Percentiles rank a stretch among this genome's conserved stretches.
phyloP scores from a whole-genome alignment of 805 yeast species.

The Clavispora vitiphila region DNA sequence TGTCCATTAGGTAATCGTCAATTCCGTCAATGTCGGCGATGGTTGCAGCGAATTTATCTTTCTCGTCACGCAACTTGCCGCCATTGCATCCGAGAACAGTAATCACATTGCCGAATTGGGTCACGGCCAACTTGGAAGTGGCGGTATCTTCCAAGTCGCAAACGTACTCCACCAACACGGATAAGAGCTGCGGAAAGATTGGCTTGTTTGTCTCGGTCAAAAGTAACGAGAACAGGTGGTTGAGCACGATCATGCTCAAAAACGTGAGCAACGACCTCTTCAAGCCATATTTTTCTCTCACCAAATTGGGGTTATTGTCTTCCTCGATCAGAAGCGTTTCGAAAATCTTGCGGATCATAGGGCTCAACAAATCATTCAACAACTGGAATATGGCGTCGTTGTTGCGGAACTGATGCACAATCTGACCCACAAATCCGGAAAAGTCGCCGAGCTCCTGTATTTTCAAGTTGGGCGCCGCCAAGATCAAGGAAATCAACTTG shows the following conservation, averaged over 20 bases:
- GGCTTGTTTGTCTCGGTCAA: constrained; percentile 61
- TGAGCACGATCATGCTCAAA: constrained; percentile 64
- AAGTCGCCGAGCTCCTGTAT: constrained; percentile 72
- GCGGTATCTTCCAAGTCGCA: constrained; percentile 58
- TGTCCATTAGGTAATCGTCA: constrained; percentile 63
- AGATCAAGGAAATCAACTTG: constrained; percentile 59
- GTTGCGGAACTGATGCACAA: constrained; percentile 68
- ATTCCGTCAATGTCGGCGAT: constrained; percentile 62
- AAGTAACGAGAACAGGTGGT: constrained; percentile 74
- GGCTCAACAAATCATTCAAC: constrained; percentile 66
- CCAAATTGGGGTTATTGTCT: constrained; percentile 52
- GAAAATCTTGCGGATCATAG: constrained; percentile 65
- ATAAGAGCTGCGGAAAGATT: constrained; percentile 56
- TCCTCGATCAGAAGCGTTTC: constrained; percentile 36
- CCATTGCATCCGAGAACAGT: constrained; percentile 63
- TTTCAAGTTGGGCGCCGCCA: constrained; percentile 52
- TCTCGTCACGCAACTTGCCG: constrained; percentile 51
- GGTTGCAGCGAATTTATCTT: constrained; percentile 47
- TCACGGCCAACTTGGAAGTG: constrained; percentile 63
- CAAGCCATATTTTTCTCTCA: constrained; percentile 60
- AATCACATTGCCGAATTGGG: constrained; percentile 60
- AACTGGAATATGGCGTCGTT: constrained; percentile 68
- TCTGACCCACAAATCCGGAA: constrained; percentile 80
- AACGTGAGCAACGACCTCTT: constrained; percentile 69
- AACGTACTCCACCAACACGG: constrained; percentile 61